Percentiles rank a stretch among this genome's conserved stretches.
Conservation (phyloP, 768 basidiomycete genomes). For the Phylloporus arenicola region DNA sequence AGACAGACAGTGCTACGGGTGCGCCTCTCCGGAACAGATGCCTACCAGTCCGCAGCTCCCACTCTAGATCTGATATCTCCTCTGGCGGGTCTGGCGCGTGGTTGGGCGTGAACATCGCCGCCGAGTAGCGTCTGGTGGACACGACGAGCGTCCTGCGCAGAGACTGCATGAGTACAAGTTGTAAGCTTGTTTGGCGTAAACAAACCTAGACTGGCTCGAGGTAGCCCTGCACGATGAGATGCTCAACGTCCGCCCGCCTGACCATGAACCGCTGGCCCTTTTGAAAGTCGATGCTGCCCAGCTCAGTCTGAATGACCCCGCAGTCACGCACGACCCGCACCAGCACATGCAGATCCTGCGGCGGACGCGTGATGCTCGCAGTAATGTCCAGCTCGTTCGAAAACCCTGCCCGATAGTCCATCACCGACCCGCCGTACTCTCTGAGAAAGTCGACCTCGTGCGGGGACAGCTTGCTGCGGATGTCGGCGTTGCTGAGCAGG, state of each 20-base stretch:
- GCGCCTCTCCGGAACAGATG: conserved; percentile 15
- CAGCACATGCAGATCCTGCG: conserved; percentile 83
- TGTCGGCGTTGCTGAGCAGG: conserved; percentile 61
- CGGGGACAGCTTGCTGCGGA: conserved; percentile 69
- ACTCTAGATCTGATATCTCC: conserved; percentile 61
- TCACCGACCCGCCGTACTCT: conserved; percentile 72
- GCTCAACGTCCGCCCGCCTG: conserved; percentile 83
- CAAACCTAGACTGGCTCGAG: conserved; percentile 69
- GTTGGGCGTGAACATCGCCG: conserved; percentile 22
- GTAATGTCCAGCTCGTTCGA: conserved; percentile 85
- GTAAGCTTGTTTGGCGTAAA: conserved; percentile 24
- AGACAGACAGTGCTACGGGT: conserved; percentile 7
- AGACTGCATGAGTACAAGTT: conserved; percentile 10
- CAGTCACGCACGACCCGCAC: conserved; percentile 87
- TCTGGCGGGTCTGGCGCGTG: conserved; percentile 5
- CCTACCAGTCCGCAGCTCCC: conserved; percentile 72
- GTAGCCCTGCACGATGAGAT: conserved; percentile 90
- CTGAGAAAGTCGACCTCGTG: conserved; percentile 82
- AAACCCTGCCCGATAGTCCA: conserved; percentile 81
- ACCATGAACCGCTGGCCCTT: conserved; percentile 90
- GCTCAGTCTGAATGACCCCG: conserved; percentile 87
- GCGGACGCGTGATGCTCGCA: conserved; percentile 74
- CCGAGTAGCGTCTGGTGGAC: conserved; percentile 3
- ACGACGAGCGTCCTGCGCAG: not conserved
- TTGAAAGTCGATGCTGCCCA: conserved; percentile 85